Base-by-base conservation (phyloP, 345 rosid genomes). In the Crucihimalaya himalaica region DNA sequence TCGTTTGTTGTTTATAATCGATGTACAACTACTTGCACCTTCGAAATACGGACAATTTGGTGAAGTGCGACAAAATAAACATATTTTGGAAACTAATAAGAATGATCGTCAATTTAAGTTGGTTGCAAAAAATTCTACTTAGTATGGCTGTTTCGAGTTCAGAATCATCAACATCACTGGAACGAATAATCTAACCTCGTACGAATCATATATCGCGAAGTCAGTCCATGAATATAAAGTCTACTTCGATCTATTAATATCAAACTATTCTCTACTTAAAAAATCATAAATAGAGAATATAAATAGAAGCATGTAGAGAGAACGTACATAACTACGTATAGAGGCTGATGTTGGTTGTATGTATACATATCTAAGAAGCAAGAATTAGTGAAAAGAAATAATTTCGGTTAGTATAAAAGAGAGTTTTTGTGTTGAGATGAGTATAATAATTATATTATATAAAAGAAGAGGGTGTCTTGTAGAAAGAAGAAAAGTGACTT, bases 401-500 rank as follows among this genome's bases (percentile, higher is more conserved):
- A 27, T 0, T 27, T 9, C 31, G 12, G 39, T 7, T 23, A 7
- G 19, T 50, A 16, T n/a, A 3, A 16, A 39, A 46, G 35, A 52
- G 37, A 23, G 25, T 2, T 23, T 16, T 27, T 39, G 37, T 32
- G 19, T 63, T 43, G 45, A 55, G n/a, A 35, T 43, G 58, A 54
- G 48, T 55, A 70, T n/a, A 47, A 43, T 47, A 54, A 47, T 18
- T 9, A 20, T 61, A 39, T 13, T 69, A 70, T 46, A 70, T 47
- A 56, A 35, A 27, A 35, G 16, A 9, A 5, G 35, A 73, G 9
- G 78, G 19, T 77, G 64, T 70, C 81, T 81, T 78, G 79, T 71
- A 62, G 28, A 70, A 20, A 78, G 72, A 78, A 66, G 59, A 81
- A 80, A 78, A 78, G 81, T 74, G 84, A 81, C 84, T 78, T 66